A percentile compares a stretch with the other conserved stretches of the same genome.
Evolutionary conservation across 177 flowering plant genomes (phyloP).

Genomic region (Vitis hybrid): DNA sequence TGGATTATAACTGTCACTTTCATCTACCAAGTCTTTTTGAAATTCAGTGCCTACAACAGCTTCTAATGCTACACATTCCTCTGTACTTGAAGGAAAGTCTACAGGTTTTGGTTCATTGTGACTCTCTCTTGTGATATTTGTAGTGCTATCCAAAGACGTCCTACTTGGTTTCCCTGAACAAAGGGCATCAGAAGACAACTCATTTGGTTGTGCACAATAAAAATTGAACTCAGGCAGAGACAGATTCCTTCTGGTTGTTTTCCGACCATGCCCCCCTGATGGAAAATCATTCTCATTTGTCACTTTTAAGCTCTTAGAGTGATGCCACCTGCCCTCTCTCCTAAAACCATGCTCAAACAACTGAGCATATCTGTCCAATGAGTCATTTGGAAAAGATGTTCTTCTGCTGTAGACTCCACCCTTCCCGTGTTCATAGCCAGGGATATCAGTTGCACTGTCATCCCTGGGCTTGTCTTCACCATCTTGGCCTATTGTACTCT

Average conservation of each 20-base stretch:
- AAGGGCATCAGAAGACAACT: slow-evolving; percentile 8
- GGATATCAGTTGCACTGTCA: background rate
- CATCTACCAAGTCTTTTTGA: background rate
- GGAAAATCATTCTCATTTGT: slow-evolving; percentile 23
- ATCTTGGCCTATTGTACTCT: background rate
- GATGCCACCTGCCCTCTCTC: slow-evolving; percentile 13
- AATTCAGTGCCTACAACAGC: slow-evolving; percentile 8
- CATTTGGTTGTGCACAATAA: slow-evolving; percentile 15
- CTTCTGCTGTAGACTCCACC: slow-evolving; percentile 10
- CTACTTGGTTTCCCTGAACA: slow-evolving; percentile 3
- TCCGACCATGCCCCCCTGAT: slow-evolving; percentile 7
- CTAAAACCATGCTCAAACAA: slow-evolving; percentile 27
- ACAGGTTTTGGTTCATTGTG: slow-evolving; percentile 1
- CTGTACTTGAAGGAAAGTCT: background rate
- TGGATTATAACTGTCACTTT: background rate
- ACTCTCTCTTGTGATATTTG: background rate
- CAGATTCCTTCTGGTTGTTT: slow-evolving; percentile 24
- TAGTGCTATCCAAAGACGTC: background rate
- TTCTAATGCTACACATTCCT: slow-evolving; percentile 1
- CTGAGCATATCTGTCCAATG: slow-evolving; percentile 31
- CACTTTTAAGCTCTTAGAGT: slow-evolving; percentile 35
- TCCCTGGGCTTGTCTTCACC: background rate
- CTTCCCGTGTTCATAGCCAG: slow-evolving; percentile 4
- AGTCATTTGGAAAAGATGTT: slow-evolving; percentile 28
- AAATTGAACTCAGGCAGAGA: slow-evolving; percentile 33